Evolutionary conservation across 2,329 filamentous ascomycete genomes (phyloP).

Genomic region (Colletotrichum salicis): DNA sequence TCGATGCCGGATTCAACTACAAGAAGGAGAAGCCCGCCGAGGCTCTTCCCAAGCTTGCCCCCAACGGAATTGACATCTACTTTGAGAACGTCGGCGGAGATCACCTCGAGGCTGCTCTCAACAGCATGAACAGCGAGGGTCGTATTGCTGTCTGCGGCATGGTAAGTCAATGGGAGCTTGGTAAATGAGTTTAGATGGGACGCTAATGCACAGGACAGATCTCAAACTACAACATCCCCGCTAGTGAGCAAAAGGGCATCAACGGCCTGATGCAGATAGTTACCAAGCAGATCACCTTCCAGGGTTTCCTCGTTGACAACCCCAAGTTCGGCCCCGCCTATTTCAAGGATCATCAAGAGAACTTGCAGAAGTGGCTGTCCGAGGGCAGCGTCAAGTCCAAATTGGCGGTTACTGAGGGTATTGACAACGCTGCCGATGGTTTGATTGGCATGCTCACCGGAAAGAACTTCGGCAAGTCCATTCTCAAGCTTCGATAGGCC

Average conservation of each 20-base stretch:
- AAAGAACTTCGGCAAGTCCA: conserved; percentile 87
- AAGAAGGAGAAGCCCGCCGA: conserved; percentile 80
- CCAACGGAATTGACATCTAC: conserved; percentile 80
- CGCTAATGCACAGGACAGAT: conserved; percentile 52
- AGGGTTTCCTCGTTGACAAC: conserved; percentile 83
- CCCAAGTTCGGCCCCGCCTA: conserved; percentile 75
- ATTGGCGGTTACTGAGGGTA: conserved; percentile 75
- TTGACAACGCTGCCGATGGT: conserved; percentile 79
- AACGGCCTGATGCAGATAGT: conserved; percentile 74
- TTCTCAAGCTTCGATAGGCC: conserved; percentile 66
- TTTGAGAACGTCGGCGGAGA: conserved; percentile 66
- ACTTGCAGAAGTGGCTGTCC: conserved; percentile 79
- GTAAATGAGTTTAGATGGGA: too few species aligned
- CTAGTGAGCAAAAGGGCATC: conserved; percentile 69
- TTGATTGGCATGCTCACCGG: conserved; percentile 80
- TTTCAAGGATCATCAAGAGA: conserved; percentile 77
- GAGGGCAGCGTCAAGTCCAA: conserved; percentile 81
- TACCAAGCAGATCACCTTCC: conserved; percentile 73
- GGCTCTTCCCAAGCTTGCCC: conserved; percentile 77
- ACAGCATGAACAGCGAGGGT: conserved; percentile 67
- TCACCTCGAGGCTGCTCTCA: conserved; percentile 59
- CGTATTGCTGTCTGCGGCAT: conserved; percentile 74
- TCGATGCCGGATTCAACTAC: conserved; percentile 81
- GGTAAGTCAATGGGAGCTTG: conserved; percentile 54
- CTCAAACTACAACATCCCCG: conserved; percentile 75